Base-by-base conservation (phyloP, 176 grass and related monocot species). In the Phyllostachys edulis region DNA sequence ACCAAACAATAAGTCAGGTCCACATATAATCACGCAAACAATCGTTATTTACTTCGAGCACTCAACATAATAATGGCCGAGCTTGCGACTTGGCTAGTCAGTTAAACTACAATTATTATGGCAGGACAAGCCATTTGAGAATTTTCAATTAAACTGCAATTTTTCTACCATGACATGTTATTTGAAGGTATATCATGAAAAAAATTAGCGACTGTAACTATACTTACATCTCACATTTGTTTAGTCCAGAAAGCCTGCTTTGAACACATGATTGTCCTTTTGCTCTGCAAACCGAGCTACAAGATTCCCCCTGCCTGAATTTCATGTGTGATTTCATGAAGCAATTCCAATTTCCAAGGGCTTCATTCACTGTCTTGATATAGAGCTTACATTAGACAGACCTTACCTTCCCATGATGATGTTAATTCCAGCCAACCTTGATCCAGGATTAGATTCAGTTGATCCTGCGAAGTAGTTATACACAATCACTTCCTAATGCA, bases 201-300 rank as follows among this genome's bases (percentile, higher is more conserved):
- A 63, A 24, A 14, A 39, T 7, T 29, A 29, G 29, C 74, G 69
- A 79, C 24, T 21, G n/a, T 13, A 66, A 71, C 27, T 63, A 63
- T 60, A 92, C 96, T 99, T 94, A 98, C 96, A 96, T 69, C 63
- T 94, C 88, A 63, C 96, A 98, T 90, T 72, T 86, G 80, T 96
- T 98, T 51, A 98, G 77, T 32, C 81, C 62, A 57, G 85, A 92
- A 57, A 96, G 91, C 67, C 83, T 93, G 72, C 86, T 94, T 42
- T 86, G 86, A 88, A 98, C 91, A 87, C 93, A 98, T 67, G 93
- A 92, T 74, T 98, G 91, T 21, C 93, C 93, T 78, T 71, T 92
- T 62, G 46, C 85, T 80, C 76, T 90, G 88, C 96, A 98, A 38
- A 82, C 88, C 61, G 75, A 88, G 57, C 81, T 93, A 86, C 93